These are phyloP conservation scores for Calocybe gangraenosa DNA, from an alignment of 768 basidiomycete species.

Conservation along the genomic window DNA sequence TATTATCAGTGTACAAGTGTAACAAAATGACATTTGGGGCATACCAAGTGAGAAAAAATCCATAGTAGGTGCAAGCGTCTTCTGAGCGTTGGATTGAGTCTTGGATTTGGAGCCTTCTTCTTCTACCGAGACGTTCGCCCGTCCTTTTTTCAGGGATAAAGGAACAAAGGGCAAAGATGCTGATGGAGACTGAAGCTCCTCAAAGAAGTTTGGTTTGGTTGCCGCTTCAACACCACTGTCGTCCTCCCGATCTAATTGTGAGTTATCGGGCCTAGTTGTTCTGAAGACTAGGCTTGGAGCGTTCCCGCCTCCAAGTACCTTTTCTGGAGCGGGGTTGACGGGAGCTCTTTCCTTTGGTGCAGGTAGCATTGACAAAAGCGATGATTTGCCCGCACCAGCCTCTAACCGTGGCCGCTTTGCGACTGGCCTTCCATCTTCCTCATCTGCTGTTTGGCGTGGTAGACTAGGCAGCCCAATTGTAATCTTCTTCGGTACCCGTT, in stretches of 20 bases:
- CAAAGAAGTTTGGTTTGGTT: neutral
- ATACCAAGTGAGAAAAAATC: slow-evolving; percentile 72
- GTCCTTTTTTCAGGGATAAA: slow-evolving; percentile 55
- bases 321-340: slow-evolving; percentile 36
- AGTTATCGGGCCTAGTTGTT: slow-evolving; percentile 16
- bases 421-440: slow-evolving; percentile 42
- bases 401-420: slow-evolving; percentile 56
- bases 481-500: slow-evolving; percentile 53
- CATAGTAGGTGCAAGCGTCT: slow-evolving; percentile 29
- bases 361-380: slow-evolving; percentile 70
- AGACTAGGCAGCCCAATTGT: slow-evolving; percentile 54
- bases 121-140: slow-evolving; percentile 53
- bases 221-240: slow-evolving; percentile 20
- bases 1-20: too few species aligned
- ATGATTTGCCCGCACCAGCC: slow-evolving; percentile 57
- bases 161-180: slow-evolving; percentile 53
- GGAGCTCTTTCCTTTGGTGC: slow-evolving; percentile 59
- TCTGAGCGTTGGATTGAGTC: slow-evolving; percentile 11
- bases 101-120: slow-evolving; percentile 18
- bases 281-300: slow-evolving; percentile 63
- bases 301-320: slow-evolving; percentile 62
- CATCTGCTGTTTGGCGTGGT: slow-evolving; percentile 29
- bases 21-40: slow-evolving; percentile 13
- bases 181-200: slow-evolving; percentile 4
- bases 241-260: slow-evolving; percentile 15